Base-by-base conservation (phyloP, 202 grass and related monocot genomes). In the Dendrocalamus latiflorus region DNA sequence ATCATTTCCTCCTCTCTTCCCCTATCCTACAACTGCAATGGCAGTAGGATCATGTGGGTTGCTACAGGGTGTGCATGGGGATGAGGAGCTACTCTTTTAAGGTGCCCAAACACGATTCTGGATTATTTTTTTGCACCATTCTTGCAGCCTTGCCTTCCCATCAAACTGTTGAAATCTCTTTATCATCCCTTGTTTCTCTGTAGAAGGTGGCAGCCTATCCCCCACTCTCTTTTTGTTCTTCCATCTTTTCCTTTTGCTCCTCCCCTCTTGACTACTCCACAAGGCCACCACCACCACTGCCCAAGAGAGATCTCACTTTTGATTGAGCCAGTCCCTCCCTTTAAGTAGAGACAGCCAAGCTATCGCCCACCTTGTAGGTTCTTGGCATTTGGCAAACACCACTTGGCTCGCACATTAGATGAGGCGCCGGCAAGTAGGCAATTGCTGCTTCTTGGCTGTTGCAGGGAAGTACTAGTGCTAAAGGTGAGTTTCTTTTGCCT, bases 171-270 rank as follows among this genome's bases (percentile, higher is more conserved):
- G 76, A 82, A 76, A 50, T 63, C 24, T 72, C 41, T 33, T 15
- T 9, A 38, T 18, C 45, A 38, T 65, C 34, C 59, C 57, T 63
- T 72, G 65, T 72, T 55, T 54, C n/a, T 66, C 84, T 87, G 80
- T 86, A 74, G 50, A 61, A 75, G 83, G 84, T 83, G 68, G 68
- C 67, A 43, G 44, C 51, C 13, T 33, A 51, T 39, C 74, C 51
- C 64, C 60, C 61, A 65, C 79, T 5, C 80, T 83, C 84, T 57
- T 86, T 86, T 98, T 98, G 91, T 87, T 86, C 64, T 86, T 55
- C 83, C 53, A 57, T 38, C 80, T 91, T 91, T 88, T 64, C 44
- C 72, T 78, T 83, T 92, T 89, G 89, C 87, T 75, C 86, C 68
- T 77, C 78, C 37, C 43, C 63, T 84, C 78, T 89, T 89, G 84